These are phyloP conservation scores for Barnettozyma hawaiiensis DNA, from an alignment of 1,139 yeast genomes.

Conservation along the genomic window DNA sequence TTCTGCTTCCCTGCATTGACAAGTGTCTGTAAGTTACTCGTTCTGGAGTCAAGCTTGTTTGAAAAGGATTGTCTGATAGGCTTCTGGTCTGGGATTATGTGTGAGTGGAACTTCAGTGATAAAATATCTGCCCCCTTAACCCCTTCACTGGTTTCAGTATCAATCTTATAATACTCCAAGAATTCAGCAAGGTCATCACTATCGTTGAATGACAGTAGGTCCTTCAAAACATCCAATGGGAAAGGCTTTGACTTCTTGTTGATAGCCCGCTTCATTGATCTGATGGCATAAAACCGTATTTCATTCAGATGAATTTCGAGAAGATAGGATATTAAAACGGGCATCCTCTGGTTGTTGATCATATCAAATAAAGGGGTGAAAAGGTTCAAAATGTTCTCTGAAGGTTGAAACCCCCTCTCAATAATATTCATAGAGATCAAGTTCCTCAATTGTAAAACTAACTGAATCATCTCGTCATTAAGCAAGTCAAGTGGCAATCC, in stretches of 20 bases:
- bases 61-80: slow-evolving; percentile 53
- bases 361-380: slow-evolving; percentile 62
- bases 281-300: slow-evolving; percentile 69
- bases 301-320: slow-evolving; percentile 79
- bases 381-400: slow-evolving; percentile 58
- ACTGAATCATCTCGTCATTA: slow-evolving; percentile 53
- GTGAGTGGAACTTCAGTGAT: slow-evolving; percentile 44
- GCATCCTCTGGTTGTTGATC: slow-evolving; percentile 47
- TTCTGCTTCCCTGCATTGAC: slow-evolving; percentile 31
- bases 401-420: slow-evolving; percentile 50
- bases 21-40: slow-evolving; percentile 27
- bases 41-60: slow-evolving; percentile 43
- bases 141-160: slow-evolving; percentile 36
- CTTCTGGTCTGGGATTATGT: slow-evolving; percentile 39
- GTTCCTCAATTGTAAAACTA: slow-evolving; percentile 66
- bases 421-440: slow-evolving; percentile 57
- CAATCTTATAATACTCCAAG: slow-evolving; percentile 60
- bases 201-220: slow-evolving; percentile 62
- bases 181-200: slow-evolving; percentile 48
- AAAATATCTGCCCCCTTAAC: slow-evolving; percentile 49
- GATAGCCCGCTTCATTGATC: slow-evolving; percentile 59
- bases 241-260: slow-evolving; percentile 71
- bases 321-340: slow-evolving; percentile 68
- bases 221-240: slow-evolving; percentile 40
- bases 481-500: slow-evolving; percentile 55